Base-by-base conservation (phyloP, 257 asterid genomes). In the Perilla frutescens region DNA sequence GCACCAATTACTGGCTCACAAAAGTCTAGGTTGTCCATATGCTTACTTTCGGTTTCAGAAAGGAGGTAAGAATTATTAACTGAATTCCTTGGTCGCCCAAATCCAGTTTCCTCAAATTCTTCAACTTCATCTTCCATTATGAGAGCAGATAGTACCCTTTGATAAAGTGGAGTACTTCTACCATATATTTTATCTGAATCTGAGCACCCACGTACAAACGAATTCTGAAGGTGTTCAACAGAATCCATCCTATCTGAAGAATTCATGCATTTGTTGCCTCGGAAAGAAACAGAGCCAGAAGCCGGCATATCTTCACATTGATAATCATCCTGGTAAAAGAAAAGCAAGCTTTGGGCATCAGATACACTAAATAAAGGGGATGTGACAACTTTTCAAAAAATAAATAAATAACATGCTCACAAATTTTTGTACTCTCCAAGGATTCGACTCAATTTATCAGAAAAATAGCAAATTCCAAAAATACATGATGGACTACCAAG, bases 61-160 rank as follows among this genome's bases (percentile, higher is more conserved):
- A 54, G 66, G 72, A 76, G 70, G 75, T 60, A 70, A 8, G 90
- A 67, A 68, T 90, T 90, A 65, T 74, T 66, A 73, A 84, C 81
- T 44, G 86, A 87, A 71, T 65, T 79, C 76, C 84, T 58, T 41
- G 71, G 79, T 77, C 79, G 81, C 72, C 76, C 96, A 78, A 79
- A 86, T 66, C 86, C 97, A 82, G 82, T 86, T 57, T 87, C 96
- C 80, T 89, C 96, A 80, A 60, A 86, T 79, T 85, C 92, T 84
- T 91, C 97, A 58, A 76, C 71, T 71, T 94, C 91, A 81, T 90
- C 98, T 68, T 88, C 99, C 41, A 86, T 7, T 36, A 94, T 91
- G 50, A 94, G 83, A 77, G 99, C 97, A 14, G 99, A 94, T 70
- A 94, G 86, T 61, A 94, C 88, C 84, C 98, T 88, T 74, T 94